Conservation (phyloP, 352 stramenopile species). For the Ophiocytium majus region DNA sequence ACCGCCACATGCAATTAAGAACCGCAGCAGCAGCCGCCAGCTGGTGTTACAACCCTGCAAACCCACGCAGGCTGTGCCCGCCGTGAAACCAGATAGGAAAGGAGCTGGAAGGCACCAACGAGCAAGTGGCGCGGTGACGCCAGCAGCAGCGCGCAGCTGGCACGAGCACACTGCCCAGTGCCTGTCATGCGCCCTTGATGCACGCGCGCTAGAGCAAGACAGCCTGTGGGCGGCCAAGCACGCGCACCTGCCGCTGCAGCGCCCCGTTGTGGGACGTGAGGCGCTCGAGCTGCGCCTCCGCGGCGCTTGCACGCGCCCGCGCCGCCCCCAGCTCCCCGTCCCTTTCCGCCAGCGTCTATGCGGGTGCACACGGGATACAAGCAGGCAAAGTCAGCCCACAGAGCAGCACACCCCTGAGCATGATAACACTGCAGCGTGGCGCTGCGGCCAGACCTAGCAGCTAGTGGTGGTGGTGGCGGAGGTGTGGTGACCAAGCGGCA, state of each 20-base stretch:
- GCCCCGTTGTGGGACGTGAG: constrained; percentile 28
- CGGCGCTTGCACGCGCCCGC: constrained; percentile 24
- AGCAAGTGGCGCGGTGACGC: too few relatives aligned
- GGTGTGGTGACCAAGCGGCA: not conserved
- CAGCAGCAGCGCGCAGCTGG: too few relatives aligned
- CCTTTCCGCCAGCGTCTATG: constrained; percentile 35
- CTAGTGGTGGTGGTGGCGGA: not conserved
- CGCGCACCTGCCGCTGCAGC: constrained; percentile 39
- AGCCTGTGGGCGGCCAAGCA: not conserved
- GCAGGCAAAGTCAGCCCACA: not conserved
- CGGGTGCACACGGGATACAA: not conserved
- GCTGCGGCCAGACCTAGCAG: not conserved
- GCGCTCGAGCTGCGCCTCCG: constrained; percentile 40
- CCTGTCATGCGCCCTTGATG: not conserved
- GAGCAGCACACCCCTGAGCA: too few relatives aligned
- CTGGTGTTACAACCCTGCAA: too few relatives aligned
- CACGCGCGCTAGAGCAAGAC: too few relatives aligned
- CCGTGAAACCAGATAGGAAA: too few relatives aligned
- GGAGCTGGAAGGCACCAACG: too few relatives aligned
- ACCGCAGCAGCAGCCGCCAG: too few relatives aligned
- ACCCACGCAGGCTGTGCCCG: too few relatives aligned
- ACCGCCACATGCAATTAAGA: too few relatives aligned
- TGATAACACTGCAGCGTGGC: too few relatives aligned
- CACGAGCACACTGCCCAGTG: not conserved
- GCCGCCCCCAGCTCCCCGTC: constrained; percentile 41